These are phyloP conservation scores for Cryphonectria carpinicola DNA, from an alignment of 2,329 filamentous ascomycete genomes.

Conservation along the genomic window DNA sequence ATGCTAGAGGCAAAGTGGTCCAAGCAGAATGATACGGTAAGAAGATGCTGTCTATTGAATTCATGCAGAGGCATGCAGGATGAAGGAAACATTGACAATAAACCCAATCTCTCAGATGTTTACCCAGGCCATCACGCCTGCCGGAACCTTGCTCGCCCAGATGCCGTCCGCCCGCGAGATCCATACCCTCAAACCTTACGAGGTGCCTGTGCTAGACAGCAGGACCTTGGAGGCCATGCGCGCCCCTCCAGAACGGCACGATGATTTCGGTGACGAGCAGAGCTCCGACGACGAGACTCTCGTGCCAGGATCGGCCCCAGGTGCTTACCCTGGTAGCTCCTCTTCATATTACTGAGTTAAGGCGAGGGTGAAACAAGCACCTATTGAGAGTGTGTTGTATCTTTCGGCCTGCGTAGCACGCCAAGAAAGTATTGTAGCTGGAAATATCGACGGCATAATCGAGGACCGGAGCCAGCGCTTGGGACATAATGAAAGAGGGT, in stretches of 20 bases:
- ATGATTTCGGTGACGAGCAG: constrained; percentile 45
- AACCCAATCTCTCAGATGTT: constrained; percentile 67
- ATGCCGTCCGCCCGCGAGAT: constrained; percentile 92
- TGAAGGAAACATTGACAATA: constrained; percentile 5
- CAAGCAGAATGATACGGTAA: constrained; percentile 89
- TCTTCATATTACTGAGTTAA: constrained; percentile 30
- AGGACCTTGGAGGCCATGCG: constrained; percentile 67
- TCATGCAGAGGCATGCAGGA: neutral
- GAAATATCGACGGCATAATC: neutral
- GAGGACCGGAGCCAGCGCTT: neutral
- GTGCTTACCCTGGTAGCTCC: constrained; percentile 24
- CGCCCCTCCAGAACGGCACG: constrained; percentile 51
- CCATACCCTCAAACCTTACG: constrained; percentile 70
- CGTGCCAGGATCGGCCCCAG: constrained; percentile 20
- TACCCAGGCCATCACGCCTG: constrained; percentile 74
- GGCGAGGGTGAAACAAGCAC: neutral
- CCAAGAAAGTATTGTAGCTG: neutral
- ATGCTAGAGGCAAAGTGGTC: constrained; percentile 89
- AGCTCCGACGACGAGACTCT: constrained; percentile 49
- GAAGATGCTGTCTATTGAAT: constrained; percentile 33
- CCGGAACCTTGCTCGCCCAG: constrained; percentile 71
- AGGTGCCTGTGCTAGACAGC: constrained; percentile 66
- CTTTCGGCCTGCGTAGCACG: neutral
- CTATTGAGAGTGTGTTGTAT: neutral
- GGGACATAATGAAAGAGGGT: neutral